A percentile compares a stretch with the other conserved stretches of the same genome.
Evolutionary conservation across 2,329 filamentous ascomycete species (phyloP).

Genomic region (Claviceps sp.): DNA sequence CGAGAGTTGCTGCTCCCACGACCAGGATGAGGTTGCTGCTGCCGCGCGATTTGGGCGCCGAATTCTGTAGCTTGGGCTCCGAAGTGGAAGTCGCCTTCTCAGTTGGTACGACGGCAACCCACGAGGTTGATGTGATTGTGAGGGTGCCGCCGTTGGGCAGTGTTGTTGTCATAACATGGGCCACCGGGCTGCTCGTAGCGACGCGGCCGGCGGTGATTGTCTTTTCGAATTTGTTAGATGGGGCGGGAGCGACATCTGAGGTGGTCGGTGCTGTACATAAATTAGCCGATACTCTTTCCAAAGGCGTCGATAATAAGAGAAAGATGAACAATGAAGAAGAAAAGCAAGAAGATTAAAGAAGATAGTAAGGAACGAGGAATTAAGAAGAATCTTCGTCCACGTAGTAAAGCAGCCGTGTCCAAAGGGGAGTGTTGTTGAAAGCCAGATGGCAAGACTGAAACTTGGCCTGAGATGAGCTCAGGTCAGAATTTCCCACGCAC

Average conservation of each 20-base stretch:
- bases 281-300: conserved; percentile 7
- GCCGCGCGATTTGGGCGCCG: conserved; percentile 14
- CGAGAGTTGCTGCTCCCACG: conserved; percentile 15
- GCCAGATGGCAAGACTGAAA: not conserved
- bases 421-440: not conserved
- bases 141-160: conserved; percentile 29
- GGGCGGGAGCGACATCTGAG: conserved; percentile 2
- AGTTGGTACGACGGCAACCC: conserved; percentile 29
- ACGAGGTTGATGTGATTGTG: conserved; percentile 35
- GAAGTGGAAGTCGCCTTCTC: conserved; percentile 14
- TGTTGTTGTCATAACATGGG: conserved; percentile 32
- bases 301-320: not conserved
- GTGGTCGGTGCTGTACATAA: not conserved
- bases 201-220: conserved; percentile 22
- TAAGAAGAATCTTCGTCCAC: not conserved
- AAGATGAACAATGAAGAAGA: not conserved
- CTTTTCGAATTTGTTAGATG: conserved; percentile 12
- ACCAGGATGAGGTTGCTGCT: conserved; percentile 10
- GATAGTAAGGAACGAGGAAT: not conserved
- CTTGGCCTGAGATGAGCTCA: not conserved
- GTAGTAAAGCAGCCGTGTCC: not conserved
- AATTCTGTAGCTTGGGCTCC: conserved; percentile 25
- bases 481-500: not conserved
- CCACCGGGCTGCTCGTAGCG: conserved; percentile 23
- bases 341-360: not conserved